These are phyloP conservation scores for Paraurostyla sp. DNA, from an alignment of 73 alveolate genomes.

Conservation along the genomic window DNA sequence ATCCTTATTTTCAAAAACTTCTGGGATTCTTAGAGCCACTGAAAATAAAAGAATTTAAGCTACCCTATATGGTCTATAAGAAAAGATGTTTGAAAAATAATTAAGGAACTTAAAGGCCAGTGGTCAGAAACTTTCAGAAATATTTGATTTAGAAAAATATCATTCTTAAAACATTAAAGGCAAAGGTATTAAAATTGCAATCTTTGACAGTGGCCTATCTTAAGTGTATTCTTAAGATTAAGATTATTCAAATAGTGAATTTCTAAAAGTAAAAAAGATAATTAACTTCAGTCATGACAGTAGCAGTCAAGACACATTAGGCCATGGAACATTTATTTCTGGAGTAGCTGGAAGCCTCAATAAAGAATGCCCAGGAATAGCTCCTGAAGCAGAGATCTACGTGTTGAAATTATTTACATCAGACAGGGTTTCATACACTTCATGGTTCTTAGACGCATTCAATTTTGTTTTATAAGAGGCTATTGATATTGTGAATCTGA, in stretches of 20 bases:
- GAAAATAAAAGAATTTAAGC: neutral
- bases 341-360: constrained; percentile 57
- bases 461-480: constrained; percentile 62
- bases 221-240: neutral
- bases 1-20: too few relatives aligned
- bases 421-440: constrained; percentile 60
- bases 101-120: neutral
- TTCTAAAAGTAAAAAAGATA: neutral
- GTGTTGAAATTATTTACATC: constrained; percentile 67
- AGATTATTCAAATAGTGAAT: neutral
- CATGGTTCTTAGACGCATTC: constrained; percentile 80
- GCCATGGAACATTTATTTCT: constrained; percentile 80
- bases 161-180: constrained; percentile 58
- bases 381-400: constrained; percentile 75
- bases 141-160: constrained; percentile 21
- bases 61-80: neutral
- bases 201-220: constrained; percentile 50
- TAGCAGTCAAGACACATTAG: constrained; percentile 32
- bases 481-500: constrained; percentile 67
- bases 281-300: constrained; percentile 64
- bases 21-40: too few relatives aligned
- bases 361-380: constrained; percentile 73
- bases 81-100: neutral
- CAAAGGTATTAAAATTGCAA: constrained; percentile 75
- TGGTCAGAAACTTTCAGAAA: constrained; percentile 22